A percentile compares a stretch with the other conserved stretches of the same genome.
These are phyloP conservation scores for Euphorbia corollata DNA, from an alignment of 441 rosid species.

Conservation along the genomic window DNA sequence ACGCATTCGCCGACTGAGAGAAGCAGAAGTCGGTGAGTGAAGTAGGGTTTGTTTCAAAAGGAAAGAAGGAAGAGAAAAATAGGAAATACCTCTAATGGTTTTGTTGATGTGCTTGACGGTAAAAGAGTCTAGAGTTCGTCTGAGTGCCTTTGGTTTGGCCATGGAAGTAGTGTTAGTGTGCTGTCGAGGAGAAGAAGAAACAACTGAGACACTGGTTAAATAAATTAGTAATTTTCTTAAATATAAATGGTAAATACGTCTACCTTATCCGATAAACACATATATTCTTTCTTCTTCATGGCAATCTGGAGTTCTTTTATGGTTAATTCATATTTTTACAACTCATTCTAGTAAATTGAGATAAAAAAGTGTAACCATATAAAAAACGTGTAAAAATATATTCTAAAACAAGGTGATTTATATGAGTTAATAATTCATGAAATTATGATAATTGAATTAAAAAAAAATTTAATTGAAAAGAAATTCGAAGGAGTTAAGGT, in stretches of 20 bases:
- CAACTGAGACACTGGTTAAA: slow-evolving; percentile 9
- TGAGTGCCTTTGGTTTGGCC: slow-evolving; percentile 75
- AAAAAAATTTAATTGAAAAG: no score
- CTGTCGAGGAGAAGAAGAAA: slow-evolving; percentile 12
- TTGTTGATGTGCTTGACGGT: slow-evolving; percentile 63
- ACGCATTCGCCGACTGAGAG: slow-evolving; percentile 75
- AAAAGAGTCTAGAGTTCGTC: slow-evolving; percentile 61
- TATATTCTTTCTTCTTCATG: neutral
- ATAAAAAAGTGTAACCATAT: no score
- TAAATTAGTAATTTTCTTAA: neutral
- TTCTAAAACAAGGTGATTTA: no score
- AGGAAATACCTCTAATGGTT: slow-evolving; percentile 49
- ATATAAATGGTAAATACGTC: neutral
- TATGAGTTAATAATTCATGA: no score
- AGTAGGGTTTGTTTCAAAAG: slow-evolving; percentile 12
- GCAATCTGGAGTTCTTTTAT: no score
- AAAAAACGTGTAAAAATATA: no score
- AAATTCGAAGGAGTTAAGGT: no score
- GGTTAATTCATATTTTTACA: no score
- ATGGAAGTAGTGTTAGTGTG: slow-evolving; percentile 32
- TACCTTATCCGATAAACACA: neutral
- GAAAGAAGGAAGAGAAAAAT: neutral
- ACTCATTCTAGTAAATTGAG: no score
- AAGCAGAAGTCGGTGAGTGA: neutral
- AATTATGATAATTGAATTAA: no score